Percentiles rank a stretch among this genome's conserved stretches.
phyloP scores from a whole-genome alignment of 2,329 filamentous ascomycete genomes.

The Claviceps lovelessii region DNA sequence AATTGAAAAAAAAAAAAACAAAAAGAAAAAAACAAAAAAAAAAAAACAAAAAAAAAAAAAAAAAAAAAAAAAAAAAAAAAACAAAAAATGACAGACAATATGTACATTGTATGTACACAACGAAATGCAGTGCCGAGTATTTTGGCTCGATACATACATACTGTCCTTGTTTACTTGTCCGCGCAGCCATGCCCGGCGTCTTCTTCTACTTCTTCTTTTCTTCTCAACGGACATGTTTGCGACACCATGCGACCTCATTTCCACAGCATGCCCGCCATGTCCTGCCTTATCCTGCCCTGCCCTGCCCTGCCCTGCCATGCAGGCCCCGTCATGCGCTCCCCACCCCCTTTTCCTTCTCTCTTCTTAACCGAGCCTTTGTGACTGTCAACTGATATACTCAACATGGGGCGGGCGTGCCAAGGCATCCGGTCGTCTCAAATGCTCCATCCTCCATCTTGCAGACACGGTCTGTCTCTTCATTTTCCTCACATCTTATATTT shows the following conservation, averaged over 20 bases:
- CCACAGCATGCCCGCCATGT: neutral
- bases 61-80: too few relatives aligned
- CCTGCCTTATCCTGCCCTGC: neutral
- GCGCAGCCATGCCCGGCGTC: neutral
- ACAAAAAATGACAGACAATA: neutral
- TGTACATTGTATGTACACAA: neutral
- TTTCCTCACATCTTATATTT: slow-evolving; percentile 41
- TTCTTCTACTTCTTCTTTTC: neutral
- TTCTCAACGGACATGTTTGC: neutral
- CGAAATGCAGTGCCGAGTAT: neutral
- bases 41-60: too few relatives aligned
- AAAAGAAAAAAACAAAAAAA: neutral
- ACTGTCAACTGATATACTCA: neutral
- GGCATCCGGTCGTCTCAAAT: neutral
- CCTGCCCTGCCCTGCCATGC: neutral
- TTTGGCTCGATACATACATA: neutral
- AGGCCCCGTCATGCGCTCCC: neutral
- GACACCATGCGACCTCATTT: neutral
- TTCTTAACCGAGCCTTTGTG: neutral
- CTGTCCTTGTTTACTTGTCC: neutral
- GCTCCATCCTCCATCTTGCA: neutral
- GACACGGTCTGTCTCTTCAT: neutral
- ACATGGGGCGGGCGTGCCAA: neutral
- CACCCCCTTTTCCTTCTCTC: neutral
- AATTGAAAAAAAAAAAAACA: too few relatives aligned